Evolutionary conservation across 768 basidiomycete genomes (phyloP).

Genomic region (Tulasnella sp.): DNA sequence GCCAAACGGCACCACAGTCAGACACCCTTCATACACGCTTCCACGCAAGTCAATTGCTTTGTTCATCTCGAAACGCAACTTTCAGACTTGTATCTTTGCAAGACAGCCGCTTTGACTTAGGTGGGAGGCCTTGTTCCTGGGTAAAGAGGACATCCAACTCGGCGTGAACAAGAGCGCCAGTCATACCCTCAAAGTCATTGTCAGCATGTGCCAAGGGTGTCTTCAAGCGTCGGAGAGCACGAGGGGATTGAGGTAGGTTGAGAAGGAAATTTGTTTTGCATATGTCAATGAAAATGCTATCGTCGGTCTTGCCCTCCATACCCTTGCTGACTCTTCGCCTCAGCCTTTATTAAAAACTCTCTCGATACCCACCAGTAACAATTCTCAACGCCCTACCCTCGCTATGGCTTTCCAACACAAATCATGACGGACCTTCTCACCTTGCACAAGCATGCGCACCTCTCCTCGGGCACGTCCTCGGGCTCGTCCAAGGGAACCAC

Average conservation of each 20-base stretch:
- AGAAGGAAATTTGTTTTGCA: too few species aligned
- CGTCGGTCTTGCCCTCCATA: not conserved
- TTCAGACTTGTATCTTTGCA: slow-evolving; percentile 80
- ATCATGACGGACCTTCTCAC: slow-evolving; percentile 94
- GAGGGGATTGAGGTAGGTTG: slow-evolving; percentile 87
- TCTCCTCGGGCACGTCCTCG: slow-evolving; percentile 36
- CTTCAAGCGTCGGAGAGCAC: slow-evolving; percentile 91
- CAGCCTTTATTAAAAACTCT: slow-evolving; percentile 59
- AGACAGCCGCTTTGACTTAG: too few species aligned
- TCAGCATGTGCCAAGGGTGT: too few species aligned
- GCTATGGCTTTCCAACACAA: slow-evolving; percentile 98
- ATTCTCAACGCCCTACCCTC: slow-evolving; percentile 94
- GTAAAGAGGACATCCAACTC: too few species aligned
- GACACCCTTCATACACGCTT: too few species aligned
- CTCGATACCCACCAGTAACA: slow-evolving; percentile 82
- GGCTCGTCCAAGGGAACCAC: not conserved
- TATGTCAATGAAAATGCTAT: not conserved
- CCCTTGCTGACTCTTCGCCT: not conserved
- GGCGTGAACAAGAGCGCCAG: too few species aligned
- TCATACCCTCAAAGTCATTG: too few species aligned
- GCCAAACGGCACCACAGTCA: too few species aligned
- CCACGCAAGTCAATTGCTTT: too few species aligned
- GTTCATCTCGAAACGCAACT: too few species aligned
- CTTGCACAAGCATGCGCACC: slow-evolving; percentile 63
- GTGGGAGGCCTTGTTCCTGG: too few species aligned